phyloP scores from a whole-genome alignment of 352 stramenopile species.

The Pythium dissimile region DNA sequence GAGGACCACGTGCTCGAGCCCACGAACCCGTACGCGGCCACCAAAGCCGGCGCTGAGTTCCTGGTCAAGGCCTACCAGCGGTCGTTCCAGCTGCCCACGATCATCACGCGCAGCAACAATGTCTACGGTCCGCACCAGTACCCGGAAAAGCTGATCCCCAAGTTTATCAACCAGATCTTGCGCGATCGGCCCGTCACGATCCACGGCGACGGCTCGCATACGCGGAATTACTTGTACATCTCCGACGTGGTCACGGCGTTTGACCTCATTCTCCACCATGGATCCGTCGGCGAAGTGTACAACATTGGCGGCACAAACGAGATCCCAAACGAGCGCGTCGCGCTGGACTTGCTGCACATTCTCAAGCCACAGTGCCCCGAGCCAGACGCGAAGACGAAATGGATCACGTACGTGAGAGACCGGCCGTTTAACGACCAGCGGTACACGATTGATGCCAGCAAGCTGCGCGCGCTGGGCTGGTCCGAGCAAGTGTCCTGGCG shows the following conservation, averaged over 20 bases:
- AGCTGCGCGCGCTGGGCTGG: slow-evolving; percentile 93
- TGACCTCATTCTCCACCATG: slow-evolving; percentile 95
- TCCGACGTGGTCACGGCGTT: slow-evolving; percentile 96
- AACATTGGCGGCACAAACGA: slow-evolving; percentile 93
- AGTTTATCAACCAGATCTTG: slow-evolving; percentile 97
- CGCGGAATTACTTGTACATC: slow-evolving; percentile 97
- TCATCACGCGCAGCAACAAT: slow-evolving; percentile 99
- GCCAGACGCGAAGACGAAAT: slow-evolving; percentile 45
- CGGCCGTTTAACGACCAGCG: slow-evolving; percentile 98
- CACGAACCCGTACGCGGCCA: slow-evolving; percentile 98
- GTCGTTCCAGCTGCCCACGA: slow-evolving; percentile 93
- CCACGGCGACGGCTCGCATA: slow-evolving; percentile 95
- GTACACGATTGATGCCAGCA: slow-evolving; percentile 95
- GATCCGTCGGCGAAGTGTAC: slow-evolving; percentile 91
- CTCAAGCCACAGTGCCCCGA: slow-evolving; percentile 39
- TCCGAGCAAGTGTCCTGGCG: slow-evolving; percentile 89
- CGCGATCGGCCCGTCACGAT: slow-evolving; percentile 89
- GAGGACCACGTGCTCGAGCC: slow-evolving; percentile 94
- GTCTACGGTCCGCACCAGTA: slow-evolving; percentile 99
- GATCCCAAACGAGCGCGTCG: slow-evolving; percentile 74
- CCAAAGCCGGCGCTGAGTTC: slow-evolving; percentile 98
- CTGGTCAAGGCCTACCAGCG: slow-evolving; percentile 93
- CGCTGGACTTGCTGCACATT: slow-evolving; percentile 82
- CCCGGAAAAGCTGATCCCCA: slow-evolving; percentile 98
- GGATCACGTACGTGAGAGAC: slow-evolving; percentile 79